Evolutionary conservation across 257 asterid genomes (phyloP).

Genomic region (Solanum pinnatisectum): DNA sequence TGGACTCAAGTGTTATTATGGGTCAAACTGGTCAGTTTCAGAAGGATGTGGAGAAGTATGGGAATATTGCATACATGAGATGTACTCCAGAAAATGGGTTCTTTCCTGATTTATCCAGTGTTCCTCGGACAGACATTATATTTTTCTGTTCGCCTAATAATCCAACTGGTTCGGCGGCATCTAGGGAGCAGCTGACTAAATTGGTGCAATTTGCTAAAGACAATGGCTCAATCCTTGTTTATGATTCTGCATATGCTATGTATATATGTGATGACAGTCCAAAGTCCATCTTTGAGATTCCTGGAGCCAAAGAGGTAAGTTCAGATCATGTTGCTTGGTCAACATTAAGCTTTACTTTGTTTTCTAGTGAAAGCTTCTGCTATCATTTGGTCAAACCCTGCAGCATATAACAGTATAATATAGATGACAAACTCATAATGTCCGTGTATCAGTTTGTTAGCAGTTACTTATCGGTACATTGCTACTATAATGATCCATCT

Average conservation of each 20-base stretch:
- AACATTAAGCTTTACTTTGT: neutral
- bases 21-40: conserved; percentile 92
- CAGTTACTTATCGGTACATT: neutral
- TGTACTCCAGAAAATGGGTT: conserved; percentile 92
- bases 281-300: conserved; percentile 83
- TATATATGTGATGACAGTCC: conserved; percentile 89
- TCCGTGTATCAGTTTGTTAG: neutral
- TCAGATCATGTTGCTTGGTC: neutral
- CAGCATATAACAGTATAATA: neutral
- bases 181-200: conserved; percentile 79
- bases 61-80: conserved; percentile 86
- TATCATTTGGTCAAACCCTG: neutral
- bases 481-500: neutral
- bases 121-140: conserved; percentile 68
- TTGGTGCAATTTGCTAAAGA: conserved; percentile 83
- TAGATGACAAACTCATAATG: neutral
- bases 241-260: conserved; percentile 99
- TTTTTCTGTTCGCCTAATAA: conserved; percentile 97
- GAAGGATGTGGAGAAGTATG: conserved; percentile 80
- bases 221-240: conserved; percentile 86
- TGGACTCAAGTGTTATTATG: conserved; percentile 89
- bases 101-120: conserved; percentile 74
- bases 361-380: neutral
- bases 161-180: conserved; percentile 93
- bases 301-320: conserved; percentile 88